Evolutionary conservation across 176 grass and related monocot species (phyloP).

Genomic region (Oropetium thomaeum): DNA sequence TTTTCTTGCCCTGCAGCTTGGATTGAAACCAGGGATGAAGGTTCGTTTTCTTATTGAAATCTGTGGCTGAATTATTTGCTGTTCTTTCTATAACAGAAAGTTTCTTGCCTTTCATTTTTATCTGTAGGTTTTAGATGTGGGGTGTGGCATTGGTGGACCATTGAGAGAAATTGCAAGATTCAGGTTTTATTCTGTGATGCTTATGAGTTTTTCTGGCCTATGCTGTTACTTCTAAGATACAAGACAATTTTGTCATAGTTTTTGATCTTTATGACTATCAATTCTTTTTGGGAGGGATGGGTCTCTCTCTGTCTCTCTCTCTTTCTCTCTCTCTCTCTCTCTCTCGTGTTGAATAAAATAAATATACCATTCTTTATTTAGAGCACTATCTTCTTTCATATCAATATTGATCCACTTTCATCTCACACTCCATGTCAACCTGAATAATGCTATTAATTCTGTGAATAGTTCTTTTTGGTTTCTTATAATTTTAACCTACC

Average conservation of each 20-base stretch:
- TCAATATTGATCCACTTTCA: background rate
- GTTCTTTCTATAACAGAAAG: background rate
- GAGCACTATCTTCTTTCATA: background rate
- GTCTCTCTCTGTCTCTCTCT: too few species aligned
- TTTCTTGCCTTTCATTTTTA: constrained; percentile 14
- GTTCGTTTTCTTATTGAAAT: constrained; percentile 25
- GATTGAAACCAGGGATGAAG: constrained; percentile 91
- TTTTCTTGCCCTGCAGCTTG: constrained; percentile 89
- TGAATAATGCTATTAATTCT: too few species aligned
- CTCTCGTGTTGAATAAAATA: background rate
- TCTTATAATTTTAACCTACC: too few species aligned
- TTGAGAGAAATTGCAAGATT: constrained; percentile 95
- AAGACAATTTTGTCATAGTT: background rate
- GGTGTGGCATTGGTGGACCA: constrained; percentile 92
- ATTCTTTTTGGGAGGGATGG: background rate
- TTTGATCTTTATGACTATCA: background rate
- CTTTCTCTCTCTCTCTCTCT: too few species aligned
- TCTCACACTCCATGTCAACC: background rate
- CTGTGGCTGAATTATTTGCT: background rate
- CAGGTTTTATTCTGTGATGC: constrained; percentile 46
- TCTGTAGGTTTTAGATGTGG: constrained; percentile 87
- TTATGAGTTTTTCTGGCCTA: background rate
- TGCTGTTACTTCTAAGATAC: background rate
- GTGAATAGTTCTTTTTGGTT: too few species aligned
- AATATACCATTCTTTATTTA: background rate